Evolutionary conservation across 345 rosid species (phyloP), one percentile per base, ranked within the genome.

Genomic region (Eucalyptus brandiana): DNA sequence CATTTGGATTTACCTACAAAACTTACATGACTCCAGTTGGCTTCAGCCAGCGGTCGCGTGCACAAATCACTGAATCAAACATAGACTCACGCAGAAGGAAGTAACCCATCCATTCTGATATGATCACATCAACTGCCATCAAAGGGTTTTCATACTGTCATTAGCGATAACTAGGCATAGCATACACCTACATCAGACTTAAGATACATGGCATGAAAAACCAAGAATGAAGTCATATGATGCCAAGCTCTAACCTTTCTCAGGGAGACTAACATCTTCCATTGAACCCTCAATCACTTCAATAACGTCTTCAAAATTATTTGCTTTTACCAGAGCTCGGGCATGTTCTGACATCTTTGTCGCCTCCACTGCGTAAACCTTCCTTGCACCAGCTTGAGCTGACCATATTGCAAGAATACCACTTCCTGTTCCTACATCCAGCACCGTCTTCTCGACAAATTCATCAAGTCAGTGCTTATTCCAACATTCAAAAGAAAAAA

Each of bases 41-140:
- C 91, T 97, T 98, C 90, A 98, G 90, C 99, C 99, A 98, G 89
- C 98, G 98, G 90, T 98, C 98, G 87, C 99, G 99, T 90, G 99
- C 99, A 91, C 93, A 94, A 45, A 97, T 97, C 88, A 97, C 99
- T 3, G 99, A 97, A 94, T 97, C 99, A 94, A 97, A 96, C 99
- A 97, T 97, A 86, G 99, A 97, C 88, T 97, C 99, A 6, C 98
- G 97, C 49, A 97, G 93, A 86, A 97, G 99, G 88, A 97, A 97
- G 95, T 97, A 97, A 21, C 99, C 99, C 99, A 97, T 97, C 99
- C 99, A 97, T 95, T 97, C 99, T 9, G 99, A 97, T 91, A 97
- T 97, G 86, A 97, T 96, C 21, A 97, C 98, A 93, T 97, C 99
- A 93, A 97, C 99, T 97, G 96, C 94, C 47, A 76, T 21, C 85